Evolutionary conservation across 1,284 basidiomycete genomes (phyloP), one percentile per base, ranked within the genome.

Genomic region (Marasmius tenuissimus): DNA sequence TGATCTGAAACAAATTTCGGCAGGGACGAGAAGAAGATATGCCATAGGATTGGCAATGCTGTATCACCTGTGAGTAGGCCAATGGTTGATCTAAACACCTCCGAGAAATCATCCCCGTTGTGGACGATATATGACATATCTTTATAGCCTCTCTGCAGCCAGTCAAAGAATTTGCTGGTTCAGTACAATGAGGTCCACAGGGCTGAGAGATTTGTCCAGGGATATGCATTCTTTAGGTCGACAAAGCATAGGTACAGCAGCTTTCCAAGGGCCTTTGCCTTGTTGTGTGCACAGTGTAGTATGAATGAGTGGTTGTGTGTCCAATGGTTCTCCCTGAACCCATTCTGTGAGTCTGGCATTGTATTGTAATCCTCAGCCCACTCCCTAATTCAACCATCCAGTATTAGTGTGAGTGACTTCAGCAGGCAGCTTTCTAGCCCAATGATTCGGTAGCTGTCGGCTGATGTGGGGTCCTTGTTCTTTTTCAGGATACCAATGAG

Each of bases 291-390:
- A 22, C 38, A 52, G 1, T 42, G 27, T 1, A 65, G 52, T 14
- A 65, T 63, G 51, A 62, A 63, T 0, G 45, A 45, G 52, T 62
- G 60, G 35, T 65, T 57, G 3, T 58, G 45, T 18, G 64, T 61
- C 9, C 57, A n/a, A 11, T 56, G 40, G 0, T 50, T 57, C 1
- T 52, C 20, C 1, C 58, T 55, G 20, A 65, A 65, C 14, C 64
- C 64, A 40, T 61, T 65, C 40, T 65, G 64, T 0, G 61, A 56
- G 1, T 63, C 51, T 3, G 63, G 63, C 18, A 65, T 54, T 1
- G 59, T 16, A 12, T 37, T 7, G 12, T 18, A 7, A 11, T 9
- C 18, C 12, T 56, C 54, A 7, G 54, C 54, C 54, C 54, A 56
- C 11, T 38, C n/a, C 6, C 34, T 5, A 12, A 56, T 12, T 11